These are phyloP conservation scores for Podospora sp. DNA, from an alignment of 495 filamentous ascomycete species.

Conservation along the genomic window DNA sequence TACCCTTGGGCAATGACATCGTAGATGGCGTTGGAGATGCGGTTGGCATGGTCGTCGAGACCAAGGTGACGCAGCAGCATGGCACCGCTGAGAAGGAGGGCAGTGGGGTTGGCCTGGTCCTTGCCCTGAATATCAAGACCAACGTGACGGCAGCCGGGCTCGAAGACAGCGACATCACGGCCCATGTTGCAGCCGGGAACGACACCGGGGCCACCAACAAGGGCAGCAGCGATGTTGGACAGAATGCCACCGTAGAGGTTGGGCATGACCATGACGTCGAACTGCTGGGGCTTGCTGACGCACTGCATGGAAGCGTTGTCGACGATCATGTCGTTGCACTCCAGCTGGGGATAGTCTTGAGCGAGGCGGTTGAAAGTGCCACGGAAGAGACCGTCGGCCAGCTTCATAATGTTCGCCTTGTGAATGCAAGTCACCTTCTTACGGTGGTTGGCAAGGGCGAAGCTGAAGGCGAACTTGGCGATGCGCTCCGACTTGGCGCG, in stretches of 20 bases:
- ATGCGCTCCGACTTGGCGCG: conserved; percentile 98
- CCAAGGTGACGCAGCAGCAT: conserved; percentile 97
- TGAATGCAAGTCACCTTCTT: conserved; percentile 99
- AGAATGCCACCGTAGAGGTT: conserved; percentile 99
- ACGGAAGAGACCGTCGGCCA: conserved; percentile 97
- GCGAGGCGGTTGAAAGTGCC: conserved; percentile 92
- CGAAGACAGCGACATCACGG: conserved; percentile 95
- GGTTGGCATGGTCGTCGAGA: conserved; percentile 95
- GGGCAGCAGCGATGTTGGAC: conserved; percentile 96
- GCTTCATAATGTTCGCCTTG: conserved; percentile 99
- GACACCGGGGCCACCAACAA: conserved; percentile 97
- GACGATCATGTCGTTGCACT: conserved; percentile 98
- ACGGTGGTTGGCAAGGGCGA: conserved; percentile 95
- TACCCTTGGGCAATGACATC: conserved; percentile 93
- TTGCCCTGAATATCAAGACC: conserved; percentile 99
- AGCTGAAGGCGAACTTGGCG: conserved; percentile 96
- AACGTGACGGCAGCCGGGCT: conserved; percentile 97
- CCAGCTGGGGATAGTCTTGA: conserved; percentile 88
- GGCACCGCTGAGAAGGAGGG: conserved; percentile 87
- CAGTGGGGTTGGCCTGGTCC: conserved; percentile 97
- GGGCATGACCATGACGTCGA: conserved; percentile 99
- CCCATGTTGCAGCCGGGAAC: conserved; percentile 99
- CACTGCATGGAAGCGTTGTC: conserved; percentile 99
- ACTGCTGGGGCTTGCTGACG: conserved; percentile 93
- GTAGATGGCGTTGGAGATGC: conserved; percentile 96